Percentiles rank a stretch among this genome's conserved stretches.
Evolutionary conservation across 2,329 filamentous ascomycete species (phyloP).

Genomic region (Colletotrichum sp.): DNA sequence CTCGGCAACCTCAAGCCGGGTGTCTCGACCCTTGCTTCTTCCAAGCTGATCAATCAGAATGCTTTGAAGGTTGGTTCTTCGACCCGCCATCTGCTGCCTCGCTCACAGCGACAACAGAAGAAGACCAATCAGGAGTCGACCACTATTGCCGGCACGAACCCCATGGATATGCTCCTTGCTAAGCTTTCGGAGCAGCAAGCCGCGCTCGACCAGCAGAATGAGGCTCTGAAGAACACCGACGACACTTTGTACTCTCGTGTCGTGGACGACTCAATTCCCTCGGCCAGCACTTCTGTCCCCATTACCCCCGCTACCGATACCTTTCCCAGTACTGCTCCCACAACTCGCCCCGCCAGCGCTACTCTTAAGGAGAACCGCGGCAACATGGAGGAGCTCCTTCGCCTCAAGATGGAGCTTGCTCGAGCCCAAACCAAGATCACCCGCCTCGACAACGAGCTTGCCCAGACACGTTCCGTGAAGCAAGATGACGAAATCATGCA

Average conservation of each 20-base stretch:
- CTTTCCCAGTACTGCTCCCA: constrained; percentile 52
- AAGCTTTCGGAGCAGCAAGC: constrained; percentile 76
- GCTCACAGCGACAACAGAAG: constrained; percentile 46
- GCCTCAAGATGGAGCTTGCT: constrained; percentile 74
- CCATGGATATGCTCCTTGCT: constrained; percentile 76
- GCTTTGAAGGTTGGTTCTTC: constrained; percentile 51
- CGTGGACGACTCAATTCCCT: constrained; percentile 47
- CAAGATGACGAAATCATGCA: constrained; percentile 45
- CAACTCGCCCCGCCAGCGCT: constrained; percentile 59
- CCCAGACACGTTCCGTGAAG: constrained; percentile 66
- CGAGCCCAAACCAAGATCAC: constrained; percentile 73
- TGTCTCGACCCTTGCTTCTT: constrained; percentile 54
- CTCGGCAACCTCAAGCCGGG: constrained; percentile 40
- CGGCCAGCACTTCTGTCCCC: constrained; percentile 64
- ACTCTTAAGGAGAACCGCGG: constrained; percentile 47
- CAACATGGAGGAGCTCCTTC: constrained; percentile 64
- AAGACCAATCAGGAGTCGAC: constrained; percentile 51
- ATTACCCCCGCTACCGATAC: constrained; percentile 66
- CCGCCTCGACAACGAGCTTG: constrained; percentile 74
- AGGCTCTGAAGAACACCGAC: constrained; percentile 50
- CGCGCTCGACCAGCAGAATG: constrained; percentile 63
- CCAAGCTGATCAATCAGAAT: constrained; percentile 61
- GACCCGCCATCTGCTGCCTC: background rate
- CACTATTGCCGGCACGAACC: constrained; percentile 45
- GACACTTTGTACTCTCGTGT: constrained; percentile 40